Base-by-base conservation (phyloP, 176 grass and related monocot genomes). In the Carex littledalei region DNA sequence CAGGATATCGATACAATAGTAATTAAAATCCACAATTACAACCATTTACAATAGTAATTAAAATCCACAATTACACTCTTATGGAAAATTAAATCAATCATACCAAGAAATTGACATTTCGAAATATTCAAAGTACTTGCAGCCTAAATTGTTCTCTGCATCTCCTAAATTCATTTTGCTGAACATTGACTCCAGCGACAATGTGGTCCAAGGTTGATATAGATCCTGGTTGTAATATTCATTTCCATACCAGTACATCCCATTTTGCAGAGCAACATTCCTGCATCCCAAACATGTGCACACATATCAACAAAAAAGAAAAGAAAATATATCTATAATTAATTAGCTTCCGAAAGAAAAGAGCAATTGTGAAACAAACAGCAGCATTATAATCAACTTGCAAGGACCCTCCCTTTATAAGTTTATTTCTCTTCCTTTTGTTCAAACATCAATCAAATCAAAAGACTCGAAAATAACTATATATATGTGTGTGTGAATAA, bases 111-210 rank as follows among this genome's bases (percentile, higher is more conserved):
- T n/a, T n/a, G 77, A 75, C 17, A 89, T 90, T 81, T 99, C 97
- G 67, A 92, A 89, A 81, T 94, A 99, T 64, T 99, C 91, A 22
- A 92, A 94, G 72, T 91, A 94, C 81, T 95, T 4, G 71, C 87
- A 84, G 31, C 97, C 93, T 17, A 60, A 85, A 13, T 85, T 81
- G 16, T 81, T 90, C 81, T 88, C 85, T 6, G 78, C 89, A 39
- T 61, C 63, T 55, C 55, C 84, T 11, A 84, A 8, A 29, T 84
- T 74, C 52, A 89, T 86, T 10, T 88, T 55, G 55, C 81, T 88
- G 35, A 91, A 85, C 61, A 89, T 6, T 0, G 90, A 90, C 67
- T 94, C 92, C 2, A 88, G 86, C 1, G 90, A 87, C 2, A 89
- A 82, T 17, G 84, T 87, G 34, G 87, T 92, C 87, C 89, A 89